Conservation (phyloP, 805 yeast genomes). For the Yarrowia sp. region DNA sequence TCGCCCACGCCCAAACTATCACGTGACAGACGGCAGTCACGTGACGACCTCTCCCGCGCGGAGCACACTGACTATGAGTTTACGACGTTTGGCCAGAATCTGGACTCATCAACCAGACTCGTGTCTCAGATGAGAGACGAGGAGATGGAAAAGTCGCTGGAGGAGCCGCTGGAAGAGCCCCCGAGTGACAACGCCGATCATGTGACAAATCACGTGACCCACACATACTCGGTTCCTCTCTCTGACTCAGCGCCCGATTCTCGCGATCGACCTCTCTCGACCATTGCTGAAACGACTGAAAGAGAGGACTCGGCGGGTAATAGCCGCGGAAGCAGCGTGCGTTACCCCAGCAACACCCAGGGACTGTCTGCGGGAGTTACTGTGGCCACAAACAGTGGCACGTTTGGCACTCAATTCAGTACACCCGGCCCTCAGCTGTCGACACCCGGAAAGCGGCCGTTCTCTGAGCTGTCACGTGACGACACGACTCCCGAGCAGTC, state of each 20-base stretch:
- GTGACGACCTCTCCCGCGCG: not conserved
- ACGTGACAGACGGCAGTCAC: not conserved
- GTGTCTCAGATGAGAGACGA: not conserved
- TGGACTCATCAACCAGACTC: conserved; percentile 10
- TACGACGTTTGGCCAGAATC: conserved; percentile 11
- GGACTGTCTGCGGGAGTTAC: not conserved
- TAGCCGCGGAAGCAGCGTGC: not conserved
- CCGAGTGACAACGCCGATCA: not conserved
- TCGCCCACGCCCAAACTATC: not conserved
- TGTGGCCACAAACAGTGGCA: conserved; percentile 3
- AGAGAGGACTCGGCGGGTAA: not conserved
- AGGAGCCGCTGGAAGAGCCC: conserved; percentile 21
- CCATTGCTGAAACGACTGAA: conserved; percentile 15
- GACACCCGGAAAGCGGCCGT: conserved; percentile 21
- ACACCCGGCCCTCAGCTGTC: not conserved
- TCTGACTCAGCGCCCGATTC: not conserved
- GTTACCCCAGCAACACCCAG: not conserved
- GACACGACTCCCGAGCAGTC: conserved; percentile 4
- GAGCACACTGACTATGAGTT: conserved; percentile 9
- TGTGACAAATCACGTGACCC: not conserved
- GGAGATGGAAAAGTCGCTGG: conserved; percentile 9
- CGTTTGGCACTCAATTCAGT: not conserved
- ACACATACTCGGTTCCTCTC: not conserved
- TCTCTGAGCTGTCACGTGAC: conserved; percentile 21
- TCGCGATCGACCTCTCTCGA: not conserved